Percentiles rank a stretch among this genome's conserved stretches.
Conservation (phyloP, 1,284 basidiomycete species). For the Tremellales sp. region DNA sequence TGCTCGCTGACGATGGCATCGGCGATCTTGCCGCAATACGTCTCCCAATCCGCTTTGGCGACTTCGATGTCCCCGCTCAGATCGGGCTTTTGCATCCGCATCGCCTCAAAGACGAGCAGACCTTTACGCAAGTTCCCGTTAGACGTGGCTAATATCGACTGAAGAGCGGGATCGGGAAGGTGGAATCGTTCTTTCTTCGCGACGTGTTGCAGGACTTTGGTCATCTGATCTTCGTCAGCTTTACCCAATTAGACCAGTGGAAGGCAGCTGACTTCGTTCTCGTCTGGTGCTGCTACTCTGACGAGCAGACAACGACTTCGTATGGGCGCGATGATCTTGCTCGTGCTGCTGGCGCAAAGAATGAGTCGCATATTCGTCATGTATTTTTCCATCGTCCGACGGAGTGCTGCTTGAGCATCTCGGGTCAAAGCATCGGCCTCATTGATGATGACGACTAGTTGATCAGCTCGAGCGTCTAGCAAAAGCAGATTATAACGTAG, state of each 20-base stretch:
- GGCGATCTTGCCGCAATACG: slow-evolving; percentile 92
- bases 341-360: slow-evolving; percentile 95
- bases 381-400: slow-evolving; percentile 99
- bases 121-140: slow-evolving; percentile 93
- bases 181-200: slow-evolving; percentile 77
- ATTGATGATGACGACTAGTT: slow-evolving; percentile 92
- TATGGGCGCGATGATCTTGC: slow-evolving; percentile 95
- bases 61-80: slow-evolving; percentile 67
- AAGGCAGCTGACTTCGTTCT: slow-evolving; percentile 60
- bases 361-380: slow-evolving; percentile 97
- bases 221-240: slow-evolving; percentile 62
- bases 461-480: not conserved
- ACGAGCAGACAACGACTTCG: slow-evolving; percentile 90
- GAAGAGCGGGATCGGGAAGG: slow-evolving; percentile 68
- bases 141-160: slow-evolving; percentile 73
- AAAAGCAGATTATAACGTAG: not conserved
- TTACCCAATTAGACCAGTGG: not conserved
- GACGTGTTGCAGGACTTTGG: slow-evolving; percentile 70
- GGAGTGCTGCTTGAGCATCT: slow-evolving; percentile 93
- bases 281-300: slow-evolving; percentile 81
- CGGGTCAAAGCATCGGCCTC: slow-evolving; percentile 92
- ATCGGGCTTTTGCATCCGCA: slow-evolving; percentile 91
- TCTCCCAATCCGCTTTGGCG: slow-evolving; percentile 98
- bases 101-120: slow-evolving; percentile 86
- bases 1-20: slow-evolving; percentile 91